Evolutionary conservation across 2,329 filamentous ascomycete species (phyloP), one percentile per base, ranked within the genome.

Genomic region (Capronia coronata): DNA sequence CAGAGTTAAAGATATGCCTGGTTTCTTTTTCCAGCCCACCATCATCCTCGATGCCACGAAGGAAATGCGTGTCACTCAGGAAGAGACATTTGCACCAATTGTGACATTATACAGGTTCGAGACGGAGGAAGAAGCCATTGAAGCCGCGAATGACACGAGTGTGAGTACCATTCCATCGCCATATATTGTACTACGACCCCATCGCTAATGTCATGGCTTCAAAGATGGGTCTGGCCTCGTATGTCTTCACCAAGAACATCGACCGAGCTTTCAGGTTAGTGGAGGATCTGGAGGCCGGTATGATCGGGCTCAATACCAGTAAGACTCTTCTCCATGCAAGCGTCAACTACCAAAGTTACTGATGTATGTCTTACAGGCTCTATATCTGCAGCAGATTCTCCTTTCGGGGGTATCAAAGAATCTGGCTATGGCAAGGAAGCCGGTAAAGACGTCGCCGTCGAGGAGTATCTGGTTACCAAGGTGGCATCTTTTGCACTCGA

Each of bases 41-140:
- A 34, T 44, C 27, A 44, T 34, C 42, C 18, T 19, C 8, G 42
- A 44, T 25, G 22, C 22, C 7, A 32, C 10, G 3, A 11, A 23
- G 6, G 42, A 44, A 3, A 44, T 22, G 8, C 42, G n/a, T 6
- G 9, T 93, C 11, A 91, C 83, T 66, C 69, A 76, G 57, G 80
- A 76, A 1, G 87, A 93, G 67, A 84, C 79, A 1, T 93, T 93
- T 60, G 87, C 85, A 0, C 87, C 87, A 0, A 79, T 78, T 0
- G 83, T 89, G 1, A 81, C 79, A 13, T 62, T 93, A n/a, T 77
- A 84, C 11, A 72, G 76, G 19, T 74, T 90, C 21, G 74, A 80
- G n/a, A 47, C 23, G 7, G 71, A 62, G 6, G 69, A 73, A 23
- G 83, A 87, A 43, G 86, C 85, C 0, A 67, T 91, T 21, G 69